phyloP scores from a whole-genome alignment of 2,329 filamentous ascomycete species.

The Arthrobotrys iridis region DNA sequence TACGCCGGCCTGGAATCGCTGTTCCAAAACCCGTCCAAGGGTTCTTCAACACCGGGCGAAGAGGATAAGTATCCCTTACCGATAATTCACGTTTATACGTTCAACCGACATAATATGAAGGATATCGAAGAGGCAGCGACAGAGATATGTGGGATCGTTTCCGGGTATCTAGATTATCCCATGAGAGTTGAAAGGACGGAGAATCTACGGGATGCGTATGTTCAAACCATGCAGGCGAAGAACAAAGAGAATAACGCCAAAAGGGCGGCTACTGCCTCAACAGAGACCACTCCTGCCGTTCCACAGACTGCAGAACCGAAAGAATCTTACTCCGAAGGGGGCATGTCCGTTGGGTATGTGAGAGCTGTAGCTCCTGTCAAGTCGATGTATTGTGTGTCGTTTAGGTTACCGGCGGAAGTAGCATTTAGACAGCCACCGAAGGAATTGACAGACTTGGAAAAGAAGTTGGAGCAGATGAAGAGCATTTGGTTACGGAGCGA shows the following conservation, averaged over 20 bases:
- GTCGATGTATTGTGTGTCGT: constrained; percentile 95
- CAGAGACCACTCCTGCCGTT: not conserved
- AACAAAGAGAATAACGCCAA: constrained; percentile 63
- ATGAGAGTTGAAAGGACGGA: constrained; percentile 68
- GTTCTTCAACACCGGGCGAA: not conserved
- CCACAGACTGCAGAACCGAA: not conserved
- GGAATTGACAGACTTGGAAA: constrained; percentile 76
- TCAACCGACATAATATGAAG: constrained; percentile 68
- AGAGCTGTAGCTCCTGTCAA: constrained; percentile 92
- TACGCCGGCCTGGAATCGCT: constrained; percentile 76
- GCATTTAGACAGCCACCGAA: constrained; percentile 74
- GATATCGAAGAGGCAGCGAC: constrained; percentile 77
- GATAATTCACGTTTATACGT: constrained; percentile 93
- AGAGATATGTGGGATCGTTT: constrained; percentile 65
- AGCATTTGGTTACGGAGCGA: constrained; percentile 30
- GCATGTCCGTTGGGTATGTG: constrained; percentile 72
- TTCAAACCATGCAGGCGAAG: not conserved
- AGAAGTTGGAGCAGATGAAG: constrained; percentile 80
- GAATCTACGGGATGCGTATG: constrained; percentile 53
- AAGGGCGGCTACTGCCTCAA: constrained; percentile 63
- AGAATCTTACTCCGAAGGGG: constrained; percentile 59
- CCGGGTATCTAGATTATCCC: constrained; percentile 69
- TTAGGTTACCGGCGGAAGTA: constrained; percentile 82
- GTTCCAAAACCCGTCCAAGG: constrained; percentile 66
- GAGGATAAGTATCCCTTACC: constrained; percentile 73